Evolutionary conservation across 2,329 filamentous ascomycete species (phyloP).

Genomic region (Leptodontidium sp.): DNA sequence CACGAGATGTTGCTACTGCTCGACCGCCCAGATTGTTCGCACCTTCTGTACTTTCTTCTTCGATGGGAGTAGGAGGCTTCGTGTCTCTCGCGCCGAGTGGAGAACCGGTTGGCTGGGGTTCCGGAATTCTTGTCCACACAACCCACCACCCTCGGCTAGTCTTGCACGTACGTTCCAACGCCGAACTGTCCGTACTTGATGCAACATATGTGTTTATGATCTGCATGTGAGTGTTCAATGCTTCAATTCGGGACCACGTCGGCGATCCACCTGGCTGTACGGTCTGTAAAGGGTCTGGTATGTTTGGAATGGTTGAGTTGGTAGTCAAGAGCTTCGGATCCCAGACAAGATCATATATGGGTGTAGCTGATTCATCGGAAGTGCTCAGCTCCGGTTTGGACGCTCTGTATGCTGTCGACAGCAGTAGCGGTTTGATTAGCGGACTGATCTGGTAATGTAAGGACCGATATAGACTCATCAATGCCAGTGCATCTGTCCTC

Average conservation of each 20-base stretch:
- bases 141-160: conserved; percentile 75
- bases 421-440: conserved; percentile 62
- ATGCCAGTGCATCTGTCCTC: conserved; percentile 65
- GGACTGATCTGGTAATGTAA: conserved; percentile 68
- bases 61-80: conserved; percentile 28
- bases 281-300: conserved; percentile 57
- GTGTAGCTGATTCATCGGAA: conserved; percentile 39
- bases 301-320: conserved; percentile 72
- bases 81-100: neutral
- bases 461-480: conserved; percentile 63
- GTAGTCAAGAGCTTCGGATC: conserved; percentile 64
- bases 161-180: conserved; percentile 70
- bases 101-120: conserved; percentile 41
- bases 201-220: conserved; percentile 64
- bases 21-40: conserved; percentile 12
- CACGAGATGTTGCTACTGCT: conserved; percentile 17
- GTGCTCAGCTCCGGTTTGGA: conserved; percentile 52
- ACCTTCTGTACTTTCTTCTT: conserved; percentile 27
- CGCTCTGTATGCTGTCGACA: conserved; percentile 65
- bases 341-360: conserved; percentile 70
- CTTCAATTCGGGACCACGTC: conserved; percentile 67
- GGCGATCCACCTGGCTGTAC: conserved; percentile 41
- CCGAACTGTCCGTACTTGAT: conserved; percentile 53
- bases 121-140: conserved; percentile 68
- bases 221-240: conserved; percentile 70